A percentile compares a stretch with the other conserved stretches of the same genome.
Conservation (phyloP, 2,329 filamentous ascomycete genomes). For the Penicillium paneum region DNA sequence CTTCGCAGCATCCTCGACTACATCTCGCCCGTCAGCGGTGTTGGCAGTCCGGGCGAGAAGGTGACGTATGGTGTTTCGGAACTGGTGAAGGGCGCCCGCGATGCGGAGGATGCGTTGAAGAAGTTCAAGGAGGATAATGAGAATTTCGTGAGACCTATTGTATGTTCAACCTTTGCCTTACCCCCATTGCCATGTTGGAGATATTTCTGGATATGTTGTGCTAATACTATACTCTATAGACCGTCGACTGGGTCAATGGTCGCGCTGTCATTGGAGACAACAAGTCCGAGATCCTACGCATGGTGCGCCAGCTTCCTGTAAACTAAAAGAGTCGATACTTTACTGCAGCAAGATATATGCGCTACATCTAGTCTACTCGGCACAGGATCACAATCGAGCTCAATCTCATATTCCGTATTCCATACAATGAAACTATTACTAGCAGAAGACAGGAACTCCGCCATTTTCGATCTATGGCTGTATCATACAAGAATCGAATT, state of each 20-base stretch:
- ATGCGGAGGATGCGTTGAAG: conserved; percentile 73
- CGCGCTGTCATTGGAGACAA: conserved; percentile 72
- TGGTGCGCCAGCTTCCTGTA: conserved; percentile 57
- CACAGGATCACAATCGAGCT: background rate
- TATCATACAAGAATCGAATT: conserved; percentile 31
- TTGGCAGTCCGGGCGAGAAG: conserved; percentile 56
- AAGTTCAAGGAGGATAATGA: conserved; percentile 67
- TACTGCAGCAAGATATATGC: background rate
- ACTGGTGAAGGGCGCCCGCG: conserved; percentile 70
- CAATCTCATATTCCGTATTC: conserved; percentile 5
- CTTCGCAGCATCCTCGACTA: conserved; percentile 81
- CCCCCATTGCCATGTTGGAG: background rate
- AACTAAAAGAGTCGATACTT: conserved; percentile 18
- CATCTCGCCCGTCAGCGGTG: conserved; percentile 42
- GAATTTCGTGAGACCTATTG: conserved; percentile 72
- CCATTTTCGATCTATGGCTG: conserved; percentile 22
- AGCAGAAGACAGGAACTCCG: conserved; percentile 10
- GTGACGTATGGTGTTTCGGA: conserved; percentile 63
- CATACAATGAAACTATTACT: conserved; percentile 5
- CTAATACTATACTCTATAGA: conserved; percentile 29
- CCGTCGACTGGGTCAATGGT: conserved; percentile 93
- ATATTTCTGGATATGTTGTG: conserved; percentile 7
- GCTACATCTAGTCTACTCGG: background rate
- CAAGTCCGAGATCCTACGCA: conserved; percentile 83
- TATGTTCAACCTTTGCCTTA: conserved; percentile 47